Percentiles rank a stretch among this genome's conserved stretches.
These are phyloP conservation scores for Scopulariopsis brevicaulis DNA, from an alignment of 2,329 filamentous ascomycete species.

Conservation along the genomic window DNA sequence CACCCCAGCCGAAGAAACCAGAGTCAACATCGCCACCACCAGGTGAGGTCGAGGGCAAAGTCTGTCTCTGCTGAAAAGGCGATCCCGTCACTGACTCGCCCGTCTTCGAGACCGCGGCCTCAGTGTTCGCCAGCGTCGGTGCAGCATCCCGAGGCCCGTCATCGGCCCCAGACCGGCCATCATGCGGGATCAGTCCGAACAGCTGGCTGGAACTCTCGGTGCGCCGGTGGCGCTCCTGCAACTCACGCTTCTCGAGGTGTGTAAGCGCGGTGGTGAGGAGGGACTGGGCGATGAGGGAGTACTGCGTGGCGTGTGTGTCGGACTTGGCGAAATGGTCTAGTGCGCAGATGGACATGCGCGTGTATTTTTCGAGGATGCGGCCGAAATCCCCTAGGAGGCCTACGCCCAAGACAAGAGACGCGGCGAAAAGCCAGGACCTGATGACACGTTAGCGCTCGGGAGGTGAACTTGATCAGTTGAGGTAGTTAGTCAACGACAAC, in stretches of 20 bases:
- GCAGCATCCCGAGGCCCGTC: neutral
- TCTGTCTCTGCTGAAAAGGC: neutral
- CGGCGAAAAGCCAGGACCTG: constrained; percentile 42
- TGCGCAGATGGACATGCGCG: constrained; percentile 31
- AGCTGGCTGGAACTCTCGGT: constrained; percentile 39
- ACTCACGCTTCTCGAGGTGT: constrained; percentile 34
- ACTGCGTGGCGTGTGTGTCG: constrained; percentile 39
- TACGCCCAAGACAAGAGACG: constrained; percentile 38
- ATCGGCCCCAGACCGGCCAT: constrained; percentile 7
- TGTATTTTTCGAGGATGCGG: constrained; percentile 37
- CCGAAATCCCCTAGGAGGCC: constrained; percentile 40
- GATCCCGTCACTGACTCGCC: neutral
- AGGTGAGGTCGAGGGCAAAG: neutral
- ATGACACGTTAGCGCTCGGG: neutral
- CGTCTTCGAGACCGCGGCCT: neutral
- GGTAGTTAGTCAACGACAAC: too few relatives aligned
- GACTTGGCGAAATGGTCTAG: constrained; percentile 36
- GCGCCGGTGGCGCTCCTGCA: constrained; percentile 30
- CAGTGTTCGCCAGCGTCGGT: constrained; percentile 5
- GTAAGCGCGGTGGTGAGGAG: constrained; percentile 32
- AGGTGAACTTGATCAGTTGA: too few relatives aligned
- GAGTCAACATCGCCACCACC: constrained; percentile 11
- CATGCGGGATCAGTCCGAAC: constrained; percentile 34
- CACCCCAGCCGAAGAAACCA: constrained; percentile 23
- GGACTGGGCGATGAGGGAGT: constrained; percentile 40